phyloP scores from a whole-genome alignment of 441 rosid species.

The Gossypium schwendimanii region DNA sequence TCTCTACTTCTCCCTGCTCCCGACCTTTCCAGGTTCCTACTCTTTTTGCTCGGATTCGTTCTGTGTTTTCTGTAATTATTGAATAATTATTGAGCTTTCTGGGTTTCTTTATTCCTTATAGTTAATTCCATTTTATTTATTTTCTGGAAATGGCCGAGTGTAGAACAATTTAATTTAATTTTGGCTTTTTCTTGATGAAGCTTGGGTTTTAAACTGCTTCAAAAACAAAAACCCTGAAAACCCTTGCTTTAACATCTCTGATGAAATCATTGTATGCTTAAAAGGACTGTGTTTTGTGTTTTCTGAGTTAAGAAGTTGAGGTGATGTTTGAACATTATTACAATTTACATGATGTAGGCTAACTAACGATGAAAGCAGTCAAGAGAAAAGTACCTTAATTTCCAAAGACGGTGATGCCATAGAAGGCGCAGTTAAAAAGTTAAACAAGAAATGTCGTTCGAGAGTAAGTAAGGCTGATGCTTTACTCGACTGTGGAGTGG shows the following conservation, averaged over 20 bases:
- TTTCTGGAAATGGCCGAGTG: neutral
- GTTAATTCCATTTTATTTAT: neutral
- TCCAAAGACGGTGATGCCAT: slow-evolving; percentile 44
- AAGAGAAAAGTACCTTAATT: slow-evolving; percentile 36
- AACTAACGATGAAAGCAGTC: slow-evolving; percentile 47
- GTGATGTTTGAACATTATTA: neutral
- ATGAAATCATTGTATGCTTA: neutral
- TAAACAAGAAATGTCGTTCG: slow-evolving; percentile 53
- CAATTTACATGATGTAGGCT: slow-evolving; percentile 23
- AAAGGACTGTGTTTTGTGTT: neutral
- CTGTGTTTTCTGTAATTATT: neutral
- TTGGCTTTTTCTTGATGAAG: neutral
- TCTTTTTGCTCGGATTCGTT: neutral
- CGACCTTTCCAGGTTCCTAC: slow-evolving; percentile 32
- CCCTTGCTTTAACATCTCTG: neutral
- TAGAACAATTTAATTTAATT: neutral
- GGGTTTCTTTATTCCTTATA: neutral
- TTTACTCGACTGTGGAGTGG: slow-evolving; percentile 62
- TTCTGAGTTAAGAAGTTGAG: neutral
- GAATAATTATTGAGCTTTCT: neutral
- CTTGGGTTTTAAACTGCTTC: neutral
- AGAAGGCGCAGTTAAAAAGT: slow-evolving; percentile 56
- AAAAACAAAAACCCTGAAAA: neutral
- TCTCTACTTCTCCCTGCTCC: slow-evolving; percentile 30
- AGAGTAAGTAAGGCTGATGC: slow-evolving; percentile 55